Evolutionary conservation across 306 rosid genomes (phyloP).

Genomic region (Spatholobus suberectus): DNA sequence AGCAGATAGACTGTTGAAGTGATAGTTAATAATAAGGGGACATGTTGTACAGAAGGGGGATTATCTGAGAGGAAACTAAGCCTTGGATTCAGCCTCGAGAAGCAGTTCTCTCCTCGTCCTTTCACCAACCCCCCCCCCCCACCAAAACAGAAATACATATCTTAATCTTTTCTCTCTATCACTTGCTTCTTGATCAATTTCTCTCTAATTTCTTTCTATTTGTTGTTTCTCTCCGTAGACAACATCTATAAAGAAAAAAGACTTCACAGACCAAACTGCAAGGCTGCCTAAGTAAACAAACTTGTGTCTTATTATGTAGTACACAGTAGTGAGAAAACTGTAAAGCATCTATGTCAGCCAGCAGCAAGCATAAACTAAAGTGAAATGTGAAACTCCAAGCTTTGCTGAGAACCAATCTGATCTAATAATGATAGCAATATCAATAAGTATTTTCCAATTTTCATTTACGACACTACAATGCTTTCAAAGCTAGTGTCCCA

Average conservation of each 20-base stretch:
- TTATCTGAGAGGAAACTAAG: neutral
- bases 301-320: neutral
- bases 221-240: neutral
- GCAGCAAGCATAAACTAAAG: neutral
- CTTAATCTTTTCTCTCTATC: neutral
- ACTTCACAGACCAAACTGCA: neutral
- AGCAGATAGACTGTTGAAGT: neutral
- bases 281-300: slow-evolving; percentile 4
- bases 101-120: neutral
- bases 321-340: neutral
- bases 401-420: neutral
- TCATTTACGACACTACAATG: slow-evolving; percentile 3
- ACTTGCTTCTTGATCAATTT: neutral
- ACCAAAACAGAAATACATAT: neutral
- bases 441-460: slow-evolving; percentile 21
- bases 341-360: neutral
- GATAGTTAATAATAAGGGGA: neutral
- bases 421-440: slow-evolving; percentile 13
- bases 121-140: too few relatives aligned
- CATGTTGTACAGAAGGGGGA: neutral
- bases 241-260: neutral
- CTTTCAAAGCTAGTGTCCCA: slow-evolving; percentile 38
- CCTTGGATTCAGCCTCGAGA: neutral
- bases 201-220: neutral
- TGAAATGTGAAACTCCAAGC: slow-evolving; percentile 7